Base-by-base conservation (phyloP, 805 yeast genomes). In the Maudiozyma turicensis region DNA sequence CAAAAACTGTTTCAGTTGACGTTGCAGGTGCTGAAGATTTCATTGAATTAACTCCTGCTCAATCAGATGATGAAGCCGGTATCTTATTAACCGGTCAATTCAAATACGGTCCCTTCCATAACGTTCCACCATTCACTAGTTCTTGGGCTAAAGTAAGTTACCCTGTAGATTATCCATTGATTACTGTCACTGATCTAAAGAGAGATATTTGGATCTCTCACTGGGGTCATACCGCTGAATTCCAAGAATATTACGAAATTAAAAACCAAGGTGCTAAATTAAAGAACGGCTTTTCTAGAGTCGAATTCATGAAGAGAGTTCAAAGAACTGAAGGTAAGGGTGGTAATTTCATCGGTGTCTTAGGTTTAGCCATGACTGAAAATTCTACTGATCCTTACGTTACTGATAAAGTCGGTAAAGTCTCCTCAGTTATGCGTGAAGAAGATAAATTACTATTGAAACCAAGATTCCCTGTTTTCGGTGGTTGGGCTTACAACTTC, bases 401-500 rank as follows among this genome's bases (percentile, higher is more conserved):
- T 63, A 82, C 88, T 9, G 99, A 93, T 66, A 77, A 84, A 55
- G 96, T 91, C 31, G 99, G 99, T 37, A 86, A 87, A 68, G 96
- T 91, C 11, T 82, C 96, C 6, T 86, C 97, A 3, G 83, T 84
- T 45, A 71, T 72, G 52, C 61, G 68, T 4, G 48, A 61, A 13
- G 55, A 56, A 5, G 62, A 66, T 47, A 63, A 56, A 52, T 68
- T 87, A 44, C 70, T 82, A 35, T 65, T 93, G 54, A 78, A 76
- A 60, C 98, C 98, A 49, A 77, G 99, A 65, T 93, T 73, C 72
- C 99, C 99, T n/a, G 65, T 93, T 6, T 86, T 87, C 67, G 99
- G 99, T 45, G 95, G 90, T 41, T 93, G 99, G 99, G 76, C 82
- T 59, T 91, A 88, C 69, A 88, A 91, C 69, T 93, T 87, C 73